A percentile compares a stretch with the other conserved stretches of the same genome.
phyloP scores from a whole-genome alignment of 192 early-diverging fungal genomes.

The Entomortierella parvispora region DNA sequence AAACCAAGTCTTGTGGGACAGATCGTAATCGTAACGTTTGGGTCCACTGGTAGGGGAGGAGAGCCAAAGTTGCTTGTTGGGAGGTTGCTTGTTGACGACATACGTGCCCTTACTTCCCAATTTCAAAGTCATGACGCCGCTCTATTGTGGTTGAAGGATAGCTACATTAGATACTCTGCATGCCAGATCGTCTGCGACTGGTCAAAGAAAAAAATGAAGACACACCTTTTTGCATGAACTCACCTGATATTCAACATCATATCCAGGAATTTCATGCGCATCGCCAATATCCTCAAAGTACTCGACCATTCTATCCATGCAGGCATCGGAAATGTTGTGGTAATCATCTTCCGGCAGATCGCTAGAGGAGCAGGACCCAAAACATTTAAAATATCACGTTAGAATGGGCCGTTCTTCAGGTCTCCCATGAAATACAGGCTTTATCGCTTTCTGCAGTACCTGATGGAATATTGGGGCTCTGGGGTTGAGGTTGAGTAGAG shows the following conservation, averaged over 20 bases:
- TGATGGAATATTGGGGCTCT: too few relatives aligned
- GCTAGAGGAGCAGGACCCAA: constrained; percentile 17
- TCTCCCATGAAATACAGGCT: too few relatives aligned
- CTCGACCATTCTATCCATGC: constrained; percentile 75
- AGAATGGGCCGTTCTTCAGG: too few relatives aligned
- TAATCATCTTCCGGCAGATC: constrained; percentile 66
- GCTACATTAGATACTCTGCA: too few relatives aligned
- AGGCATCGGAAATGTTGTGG: constrained; percentile 64
- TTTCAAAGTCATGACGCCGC: constrained; percentile 89
- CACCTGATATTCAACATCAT: constrained; percentile 85
- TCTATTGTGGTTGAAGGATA: constrained; percentile 23
- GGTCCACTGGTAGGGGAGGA: constrained; percentile 93
- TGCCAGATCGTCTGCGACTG: too few relatives aligned
- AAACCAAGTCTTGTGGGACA: constrained; percentile 72
- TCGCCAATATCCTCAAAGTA: constrained; percentile 85
- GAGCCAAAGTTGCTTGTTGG: constrained; percentile 98
- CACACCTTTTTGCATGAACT: constrained; percentile 58
- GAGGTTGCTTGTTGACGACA: constrained; percentile 98
- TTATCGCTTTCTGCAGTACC: too few relatives aligned
- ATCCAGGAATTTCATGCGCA: constrained; percentile 69
- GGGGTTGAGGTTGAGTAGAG: too few relatives aligned
- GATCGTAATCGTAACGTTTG: constrained; percentile 84
- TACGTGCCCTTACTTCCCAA: constrained; percentile 86
- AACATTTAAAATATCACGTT: too few relatives aligned
- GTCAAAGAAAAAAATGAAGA: constrained; percentile 1